A percentile compares a stretch with the other conserved stretches of the same genome.
phyloP scores from a whole-genome alignment of 2,329 filamentous ascomycete genomes.

The Aureobasidium sp. region DNA sequence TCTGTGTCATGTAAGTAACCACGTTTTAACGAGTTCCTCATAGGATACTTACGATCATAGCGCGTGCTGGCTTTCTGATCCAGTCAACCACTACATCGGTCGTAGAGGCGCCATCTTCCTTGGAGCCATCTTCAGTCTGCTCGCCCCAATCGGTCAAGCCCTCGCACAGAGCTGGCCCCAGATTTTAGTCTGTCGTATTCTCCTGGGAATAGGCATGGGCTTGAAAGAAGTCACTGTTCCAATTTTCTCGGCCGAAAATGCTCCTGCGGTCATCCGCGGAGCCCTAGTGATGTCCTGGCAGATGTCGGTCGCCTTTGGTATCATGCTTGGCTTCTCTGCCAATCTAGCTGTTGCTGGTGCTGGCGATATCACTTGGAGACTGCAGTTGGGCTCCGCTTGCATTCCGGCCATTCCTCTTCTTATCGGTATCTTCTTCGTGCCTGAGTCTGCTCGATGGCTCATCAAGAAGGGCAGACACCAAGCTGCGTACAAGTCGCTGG shows the following conservation, averaged over 20 bases:
- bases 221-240: slow-evolving; percentile 17
- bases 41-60: too few relatives aligned
- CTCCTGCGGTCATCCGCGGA: slow-evolving; percentile 20
- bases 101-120: slow-evolving; percentile 33
- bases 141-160: slow-evolving; percentile 12
- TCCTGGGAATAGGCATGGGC: slow-evolving; percentile 20
- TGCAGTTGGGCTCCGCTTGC: slow-evolving; percentile 42
- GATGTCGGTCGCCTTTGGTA: slow-evolving; percentile 39
- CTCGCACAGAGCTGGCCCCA: slow-evolving; percentile 15
- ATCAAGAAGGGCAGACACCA: slow-evolving; percentile 33
- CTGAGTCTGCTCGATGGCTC: slow-evolving; percentile 26
- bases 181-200: slow-evolving; percentile 16
- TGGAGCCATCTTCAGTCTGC: slow-evolving; percentile 21
- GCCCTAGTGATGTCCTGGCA: slow-evolving; percentile 29
- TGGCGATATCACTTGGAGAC: slow-evolving; percentile 36
- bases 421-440: slow-evolving; percentile 33
- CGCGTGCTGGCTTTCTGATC: slow-evolving; percentile 23
- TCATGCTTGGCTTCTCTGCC: slow-evolving; percentile 38
- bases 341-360: slow-evolving; percentile 33
- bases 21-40: too few relatives aligned
- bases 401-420: slow-evolving; percentile 41
- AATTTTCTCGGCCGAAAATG: slow-evolving; percentile 16
- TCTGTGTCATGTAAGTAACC: neutral
- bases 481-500: slow-evolving; percentile 33
- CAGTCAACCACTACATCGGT: slow-evolving; percentile 25